These are phyloP conservation scores for Apophysomyces trapeziformis DNA, from an alignment of 371 early-diverging fungal species.

Conservation along the genomic window DNA sequence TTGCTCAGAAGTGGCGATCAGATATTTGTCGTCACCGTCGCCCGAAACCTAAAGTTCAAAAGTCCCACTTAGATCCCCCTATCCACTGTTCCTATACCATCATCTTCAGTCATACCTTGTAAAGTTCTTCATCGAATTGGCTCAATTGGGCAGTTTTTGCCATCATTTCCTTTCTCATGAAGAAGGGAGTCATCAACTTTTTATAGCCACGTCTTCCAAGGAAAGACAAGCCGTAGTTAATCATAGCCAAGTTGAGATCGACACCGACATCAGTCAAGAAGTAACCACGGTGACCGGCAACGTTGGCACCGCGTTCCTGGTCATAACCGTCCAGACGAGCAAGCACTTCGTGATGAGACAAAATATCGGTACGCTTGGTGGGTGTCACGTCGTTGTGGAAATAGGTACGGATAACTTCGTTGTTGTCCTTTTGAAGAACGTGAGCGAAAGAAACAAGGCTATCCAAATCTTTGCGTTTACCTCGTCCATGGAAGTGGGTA, in stretches of 20 bases:
- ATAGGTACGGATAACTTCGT: conserved; percentile 78
- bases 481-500: conserved; percentile 91
- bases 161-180: conserved; percentile 99
- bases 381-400: conserved; percentile 60
- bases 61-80: too few species aligned
- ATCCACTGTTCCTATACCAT: not conserved
- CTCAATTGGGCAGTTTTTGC: conserved; percentile 98
- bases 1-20: conserved; percentile 99
- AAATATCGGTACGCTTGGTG: conserved; percentile 71
- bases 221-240: conserved; percentile 98
- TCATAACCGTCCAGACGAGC: conserved; percentile 93
- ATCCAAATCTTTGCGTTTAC: conserved; percentile 24
- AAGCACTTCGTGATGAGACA: conserved; percentile 95
- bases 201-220: conserved; percentile 88
- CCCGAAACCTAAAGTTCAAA: conserved; percentile 54
- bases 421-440: conserved; percentile 64
- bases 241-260: conserved; percentile 95
- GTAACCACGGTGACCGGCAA: conserved; percentile 99
- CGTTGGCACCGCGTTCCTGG: conserved; percentile 92
- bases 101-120: conserved; percentile 70
- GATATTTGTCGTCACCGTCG: conserved; percentile 95
- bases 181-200: conserved; percentile 98
- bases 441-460: not conserved
- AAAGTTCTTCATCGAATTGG: conserved; percentile 99
- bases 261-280: conserved; percentile 97